phyloP scores from a whole-genome alignment of 2,329 filamentous ascomycete species.

The Phaeosphaeriaceae sp. region DNA sequence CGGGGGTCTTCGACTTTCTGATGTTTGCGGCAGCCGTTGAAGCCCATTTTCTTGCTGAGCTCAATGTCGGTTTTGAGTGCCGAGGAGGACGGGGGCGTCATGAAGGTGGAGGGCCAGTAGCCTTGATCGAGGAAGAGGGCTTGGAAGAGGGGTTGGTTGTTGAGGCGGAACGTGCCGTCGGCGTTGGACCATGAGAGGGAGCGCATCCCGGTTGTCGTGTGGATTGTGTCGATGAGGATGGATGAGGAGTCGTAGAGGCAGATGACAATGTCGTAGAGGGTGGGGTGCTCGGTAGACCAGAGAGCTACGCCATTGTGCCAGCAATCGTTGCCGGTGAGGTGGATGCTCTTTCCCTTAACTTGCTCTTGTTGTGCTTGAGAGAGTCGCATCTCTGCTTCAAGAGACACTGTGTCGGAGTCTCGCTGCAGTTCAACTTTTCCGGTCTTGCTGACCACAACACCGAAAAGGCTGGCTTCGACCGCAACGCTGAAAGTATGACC shows the following conservation, averaged over 20 bases:
- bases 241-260: slow-evolving; percentile 56
- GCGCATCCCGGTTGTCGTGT: slow-evolving; percentile 68
- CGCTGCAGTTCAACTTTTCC: slow-evolving; percentile 54
- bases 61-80: slow-evolving; percentile 61
- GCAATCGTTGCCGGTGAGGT: slow-evolving; percentile 49
- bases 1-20: slow-evolving; percentile 69
- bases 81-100: slow-evolving; percentile 62
- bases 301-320: slow-evolving; percentile 66
- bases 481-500: slow-evolving; percentile 59
- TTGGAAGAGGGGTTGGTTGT: slow-evolving; percentile 67
- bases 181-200: slow-evolving; percentile 66
- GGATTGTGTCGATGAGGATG: slow-evolving; percentile 61
- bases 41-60: slow-evolving; percentile 66
- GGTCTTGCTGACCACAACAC: slow-evolving; percentile 55
- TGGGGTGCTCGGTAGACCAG: slow-evolving; percentile 66
- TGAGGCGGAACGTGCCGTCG: slow-evolving; percentile 62
- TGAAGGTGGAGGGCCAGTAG: slow-evolving; percentile 67
- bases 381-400: slow-evolving; percentile 60
- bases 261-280: slow-evolving; percentile 63
- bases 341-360: slow-evolving; percentile 27
- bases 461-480: slow-evolving; percentile 61
- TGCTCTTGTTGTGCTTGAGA: slow-evolving; percentile 52
- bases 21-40: slow-evolving; percentile 71
- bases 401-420: slow-evolving; percentile 57
- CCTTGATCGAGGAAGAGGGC: slow-evolving; percentile 67